Conservation (phyloP, 495 filamentous ascomycete genomes). For the Beverwykella pulmonaria region DNA sequence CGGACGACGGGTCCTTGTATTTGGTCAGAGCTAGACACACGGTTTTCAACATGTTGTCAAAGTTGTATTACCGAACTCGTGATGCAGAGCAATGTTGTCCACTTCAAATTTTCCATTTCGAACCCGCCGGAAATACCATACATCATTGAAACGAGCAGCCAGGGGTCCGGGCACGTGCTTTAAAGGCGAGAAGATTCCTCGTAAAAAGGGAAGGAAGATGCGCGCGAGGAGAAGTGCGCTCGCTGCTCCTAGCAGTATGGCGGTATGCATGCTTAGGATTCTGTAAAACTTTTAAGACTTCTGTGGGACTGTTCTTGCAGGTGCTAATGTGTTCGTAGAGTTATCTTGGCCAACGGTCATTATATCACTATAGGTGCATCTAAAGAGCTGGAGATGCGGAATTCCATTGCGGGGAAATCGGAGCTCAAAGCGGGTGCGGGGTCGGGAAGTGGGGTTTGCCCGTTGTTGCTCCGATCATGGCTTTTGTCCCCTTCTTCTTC, state of each 20-base stretch:
- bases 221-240: background rate
- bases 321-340: no score
- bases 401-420: no score
- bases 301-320: no score
- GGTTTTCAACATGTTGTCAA: background rate
- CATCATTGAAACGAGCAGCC: conserved; percentile 48
- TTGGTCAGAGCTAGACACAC: background rate
- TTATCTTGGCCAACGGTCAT: no score
- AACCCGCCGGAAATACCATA: conserved; percentile 58
- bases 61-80: conserved; percentile 28
- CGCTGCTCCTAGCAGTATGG: background rate
- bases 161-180: conserved; percentile 33
- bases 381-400: no score
- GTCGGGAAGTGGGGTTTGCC: no score
- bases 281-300: no score
- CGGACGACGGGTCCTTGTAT: conserved; percentile 50
- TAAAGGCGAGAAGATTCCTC: conserved; percentile 12
- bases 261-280: background rate
- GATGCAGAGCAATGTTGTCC: conserved; percentile 54
- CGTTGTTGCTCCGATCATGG: no score
- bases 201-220: background rate
- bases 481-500: no score
- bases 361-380: no score
- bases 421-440: no score
- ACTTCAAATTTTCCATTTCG: conserved; percentile 50